These are phyloP conservation scores for Psilocybe cubensis DNA, from an alignment of 768 basidiomycete species.

Conservation along the genomic window DNA sequence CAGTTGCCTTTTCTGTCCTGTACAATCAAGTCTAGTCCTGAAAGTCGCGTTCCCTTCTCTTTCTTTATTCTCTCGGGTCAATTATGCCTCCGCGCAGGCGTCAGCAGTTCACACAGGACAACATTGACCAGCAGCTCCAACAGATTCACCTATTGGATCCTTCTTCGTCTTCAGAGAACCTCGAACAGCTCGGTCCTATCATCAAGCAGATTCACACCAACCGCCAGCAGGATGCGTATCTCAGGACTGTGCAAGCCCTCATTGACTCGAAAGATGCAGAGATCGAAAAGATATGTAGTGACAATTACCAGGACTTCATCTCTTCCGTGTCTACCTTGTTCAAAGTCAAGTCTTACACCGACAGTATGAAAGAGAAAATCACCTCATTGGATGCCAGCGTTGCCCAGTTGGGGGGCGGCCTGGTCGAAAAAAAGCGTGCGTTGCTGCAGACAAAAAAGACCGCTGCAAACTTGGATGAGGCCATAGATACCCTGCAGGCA, in stretches of 20 bases:
- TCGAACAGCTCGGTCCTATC: constrained; percentile 93
- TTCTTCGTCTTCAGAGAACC: constrained; percentile 89
- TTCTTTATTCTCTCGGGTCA: constrained; percentile 27
- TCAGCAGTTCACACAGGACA: constrained; percentile 78
- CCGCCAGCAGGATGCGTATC: constrained; percentile 86
- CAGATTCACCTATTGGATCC: constrained; percentile 90
- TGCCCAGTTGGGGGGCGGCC: constrained; percentile 80
- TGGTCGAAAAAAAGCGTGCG: constrained; percentile 93
- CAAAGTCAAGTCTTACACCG: constrained; percentile 95
- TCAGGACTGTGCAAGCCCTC: constrained; percentile 83
- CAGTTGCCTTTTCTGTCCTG: constrained; percentile 19
- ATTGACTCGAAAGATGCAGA: constrained; percentile 94
- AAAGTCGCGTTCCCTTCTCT: constrained; percentile 9
- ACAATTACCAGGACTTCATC: constrained; percentile 98
- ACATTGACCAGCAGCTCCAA: constrained; percentile 87
- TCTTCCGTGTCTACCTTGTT: constrained; percentile 96
- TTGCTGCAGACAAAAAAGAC: constrained; percentile 91
- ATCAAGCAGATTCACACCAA: constrained; percentile 92
- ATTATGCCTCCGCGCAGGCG: constrained; percentile 79
- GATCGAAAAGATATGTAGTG: constrained; percentile 94
- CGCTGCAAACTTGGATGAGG: constrained; percentile 93
- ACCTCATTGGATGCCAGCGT: constrained; percentile 87
- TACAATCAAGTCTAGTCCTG: constrained; percentile 8
- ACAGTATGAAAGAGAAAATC: constrained; percentile 90
- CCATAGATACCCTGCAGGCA: constrained; percentile 93